A percentile compares a stretch with the other conserved stretches of the same genome.
Evolutionary conservation across 495 filamentous ascomycete genomes (phyloP).

Genomic region (Evernia prunastri): DNA sequence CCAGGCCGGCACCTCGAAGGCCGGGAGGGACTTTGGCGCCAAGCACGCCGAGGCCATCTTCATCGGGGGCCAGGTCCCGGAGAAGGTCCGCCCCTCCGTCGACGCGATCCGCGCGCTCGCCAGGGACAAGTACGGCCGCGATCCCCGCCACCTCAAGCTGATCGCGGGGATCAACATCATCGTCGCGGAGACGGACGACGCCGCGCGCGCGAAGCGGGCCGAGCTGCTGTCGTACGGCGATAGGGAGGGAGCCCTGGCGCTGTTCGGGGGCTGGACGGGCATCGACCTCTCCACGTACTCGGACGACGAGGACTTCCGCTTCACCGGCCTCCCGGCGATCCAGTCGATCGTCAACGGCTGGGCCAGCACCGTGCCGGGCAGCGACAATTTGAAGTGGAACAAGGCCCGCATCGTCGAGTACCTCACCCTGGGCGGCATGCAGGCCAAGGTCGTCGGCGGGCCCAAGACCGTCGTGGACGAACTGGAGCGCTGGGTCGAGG

Average conservation of each 20-base stretch:
- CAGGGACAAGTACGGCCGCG: slow-evolving; percentile 40
- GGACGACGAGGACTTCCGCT: background rate
- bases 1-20: background rate
- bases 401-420: slow-evolving; percentile 49
- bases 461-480: slow-evolving; percentile 44
- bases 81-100: background rate
- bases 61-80: background rate
- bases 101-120: slow-evolving; percentile 44
- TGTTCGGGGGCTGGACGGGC: background rate
- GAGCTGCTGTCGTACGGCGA: slow-evolving; percentile 41
- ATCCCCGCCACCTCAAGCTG: slow-evolving; percentile 48
- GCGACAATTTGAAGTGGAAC: slow-evolving; percentile 47
- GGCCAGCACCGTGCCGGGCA: slow-evolving; percentile 26
- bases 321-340: background rate
- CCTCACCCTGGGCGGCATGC: slow-evolving; percentile 46
- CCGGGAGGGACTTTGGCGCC: background rate
- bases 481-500: slow-evolving; percentile 42
- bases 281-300: background rate
- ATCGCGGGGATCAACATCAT: slow-evolving; percentile 42
- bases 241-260: background rate
- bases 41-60: background rate
- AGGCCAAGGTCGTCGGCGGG: slow-evolving; percentile 33
- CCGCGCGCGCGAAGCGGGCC: slow-evolving; percentile 45
- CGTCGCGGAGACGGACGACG: slow-evolving; percentile 48
- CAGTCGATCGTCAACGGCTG: background rate